Evolutionary conservation across 305 asterid genomes (phyloP).

Genomic region (Fraxinus latifolia): DNA sequence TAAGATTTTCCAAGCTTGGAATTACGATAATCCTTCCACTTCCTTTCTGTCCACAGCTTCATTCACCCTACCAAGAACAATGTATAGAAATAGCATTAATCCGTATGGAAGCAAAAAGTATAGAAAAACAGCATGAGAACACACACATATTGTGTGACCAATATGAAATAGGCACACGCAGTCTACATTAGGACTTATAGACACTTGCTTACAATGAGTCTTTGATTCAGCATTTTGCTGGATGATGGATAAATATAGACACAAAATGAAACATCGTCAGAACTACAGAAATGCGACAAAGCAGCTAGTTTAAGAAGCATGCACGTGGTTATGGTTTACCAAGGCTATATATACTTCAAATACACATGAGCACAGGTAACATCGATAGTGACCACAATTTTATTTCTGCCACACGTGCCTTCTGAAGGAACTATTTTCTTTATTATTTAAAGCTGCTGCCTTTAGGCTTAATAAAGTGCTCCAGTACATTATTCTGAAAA

Average conservation of each 20-base stretch:
- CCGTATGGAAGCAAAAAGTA: neutral
- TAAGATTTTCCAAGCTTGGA: slow-evolving; percentile 2
- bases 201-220: neutral
- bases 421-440: neutral
- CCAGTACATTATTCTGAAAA: neutral
- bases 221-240: neutral
- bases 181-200: neutral
- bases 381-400: neutral
- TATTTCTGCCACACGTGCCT: neutral
- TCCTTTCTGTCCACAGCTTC: slow-evolving; percentile 68
- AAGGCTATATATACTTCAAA: neutral
- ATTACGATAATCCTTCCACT: slow-evolving; percentile 57
- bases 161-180: neutral
- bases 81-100: neutral
- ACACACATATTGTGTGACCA: neutral
- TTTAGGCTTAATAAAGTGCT: neutral
- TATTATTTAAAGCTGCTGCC: neutral
- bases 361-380: neutral
- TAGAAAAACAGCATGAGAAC: neutral
- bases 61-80: slow-evolving; percentile 54
- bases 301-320: neutral
- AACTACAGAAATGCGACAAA: neutral
- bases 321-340: neutral
- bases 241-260: neutral
- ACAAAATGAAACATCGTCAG: neutral